Percentiles rank a stretch among this genome's conserved stretches.
Evolutionary conservation across 2,329 filamentous ascomycete genomes (phyloP).

Genomic region (Trichoderma sp.): DNA sequence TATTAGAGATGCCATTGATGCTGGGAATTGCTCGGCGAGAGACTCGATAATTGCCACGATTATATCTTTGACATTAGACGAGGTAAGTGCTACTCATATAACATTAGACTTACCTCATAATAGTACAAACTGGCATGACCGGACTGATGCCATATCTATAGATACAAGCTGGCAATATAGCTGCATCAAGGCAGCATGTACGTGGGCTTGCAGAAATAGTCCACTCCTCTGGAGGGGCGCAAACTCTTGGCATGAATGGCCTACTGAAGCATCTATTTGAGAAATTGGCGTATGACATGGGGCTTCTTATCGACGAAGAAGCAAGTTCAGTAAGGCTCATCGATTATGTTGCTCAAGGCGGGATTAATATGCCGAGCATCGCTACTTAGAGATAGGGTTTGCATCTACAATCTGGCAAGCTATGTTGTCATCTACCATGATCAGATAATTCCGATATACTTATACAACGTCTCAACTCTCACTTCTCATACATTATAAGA

Average conservation of each 20-base stretch:
- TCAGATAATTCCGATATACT: not conserved
- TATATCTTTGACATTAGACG: not conserved
- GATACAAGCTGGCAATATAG: not conserved
- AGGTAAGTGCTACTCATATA: not conserved
- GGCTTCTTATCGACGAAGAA: not conserved
- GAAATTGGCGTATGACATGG: not conserved
- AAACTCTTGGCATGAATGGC: not conserved
- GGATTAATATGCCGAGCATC: not conserved
- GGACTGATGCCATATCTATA: not conserved
- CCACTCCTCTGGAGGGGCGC: not conserved
- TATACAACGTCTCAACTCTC: not conserved
- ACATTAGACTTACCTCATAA: not conserved
- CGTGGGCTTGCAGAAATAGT: slow-evolving; percentile 3
- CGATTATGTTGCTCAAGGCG: not conserved
- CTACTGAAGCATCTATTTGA: not conserved
- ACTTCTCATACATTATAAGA: not conserved
- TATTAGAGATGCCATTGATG: not conserved
- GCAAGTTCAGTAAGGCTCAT: not conserved
- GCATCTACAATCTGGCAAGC: too few relatives aligned
- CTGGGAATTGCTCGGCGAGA: not conserved
- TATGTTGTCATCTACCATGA: too few relatives aligned
- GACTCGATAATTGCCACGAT: not conserved
- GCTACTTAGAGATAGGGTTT: not conserved
- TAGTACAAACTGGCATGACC: not conserved
- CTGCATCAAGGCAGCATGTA: not conserved